phyloP scores from a whole-genome alignment of 768 basidiomycete species.

The Trichaptum fuscoviolaceum region DNA sequence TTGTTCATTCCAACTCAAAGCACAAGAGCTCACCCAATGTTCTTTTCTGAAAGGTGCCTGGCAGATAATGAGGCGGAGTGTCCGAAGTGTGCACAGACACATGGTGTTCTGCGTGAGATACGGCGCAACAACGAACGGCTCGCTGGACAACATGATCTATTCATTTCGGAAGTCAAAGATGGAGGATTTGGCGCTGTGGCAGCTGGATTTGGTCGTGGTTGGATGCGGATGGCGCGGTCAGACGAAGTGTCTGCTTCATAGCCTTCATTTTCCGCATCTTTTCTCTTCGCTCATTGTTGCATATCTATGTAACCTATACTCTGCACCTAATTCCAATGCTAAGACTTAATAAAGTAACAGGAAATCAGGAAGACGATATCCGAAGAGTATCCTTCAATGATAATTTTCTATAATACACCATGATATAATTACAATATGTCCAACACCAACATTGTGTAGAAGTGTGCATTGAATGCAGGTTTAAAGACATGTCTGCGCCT shows the following conservation, averaged over 20 bases:
- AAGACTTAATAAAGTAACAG: too few relatives aligned
- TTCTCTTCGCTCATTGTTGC: not conserved
- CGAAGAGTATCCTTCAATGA: not conserved
- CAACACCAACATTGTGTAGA: too few relatives aligned
- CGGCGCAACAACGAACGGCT: slow-evolving; percentile 78
- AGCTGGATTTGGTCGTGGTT: slow-evolving; percentile 60
- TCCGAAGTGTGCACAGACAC: slow-evolving; percentile 80
- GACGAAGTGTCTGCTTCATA: not conserved
- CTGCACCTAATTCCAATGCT: not conserved
- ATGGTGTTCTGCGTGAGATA: slow-evolving; percentile 87
- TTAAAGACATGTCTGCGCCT: not conserved
- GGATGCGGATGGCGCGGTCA: not conserved
- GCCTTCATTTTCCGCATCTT: not conserved
- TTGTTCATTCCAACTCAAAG: not conserved
- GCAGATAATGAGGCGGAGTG: slow-evolving; percentile 87
- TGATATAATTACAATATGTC: not conserved
- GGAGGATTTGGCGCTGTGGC: slow-evolving; percentile 69
- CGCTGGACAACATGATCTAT: slow-evolving; percentile 77
- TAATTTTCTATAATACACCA: not conserved
- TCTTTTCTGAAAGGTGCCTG: slow-evolving; percentile 56
- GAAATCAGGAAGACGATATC: too few relatives aligned
- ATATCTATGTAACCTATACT: not conserved
- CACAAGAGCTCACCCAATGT: slow-evolving; percentile 1
- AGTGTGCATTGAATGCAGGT: too few relatives aligned
- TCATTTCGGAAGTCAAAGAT: slow-evolving; percentile 68